Evolutionary conservation across 106 monocot species (phyloP).

Genomic region (Ottelia alismoides): DNA sequence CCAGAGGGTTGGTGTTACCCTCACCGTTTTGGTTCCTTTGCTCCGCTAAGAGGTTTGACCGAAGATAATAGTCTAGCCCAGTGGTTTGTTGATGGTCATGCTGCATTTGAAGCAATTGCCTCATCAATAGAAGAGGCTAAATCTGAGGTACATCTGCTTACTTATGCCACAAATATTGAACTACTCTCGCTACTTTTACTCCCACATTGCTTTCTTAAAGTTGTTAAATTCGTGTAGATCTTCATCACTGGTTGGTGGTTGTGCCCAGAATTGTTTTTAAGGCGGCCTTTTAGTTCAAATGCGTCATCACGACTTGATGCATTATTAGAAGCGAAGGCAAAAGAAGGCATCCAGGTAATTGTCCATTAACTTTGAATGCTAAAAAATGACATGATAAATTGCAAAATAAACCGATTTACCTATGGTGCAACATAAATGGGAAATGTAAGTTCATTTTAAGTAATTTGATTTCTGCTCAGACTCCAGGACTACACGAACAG

Average conservation of each 20-base stretch:
- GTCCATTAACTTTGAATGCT: background rate
- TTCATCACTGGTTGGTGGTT: conserved; percentile 98
- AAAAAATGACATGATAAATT: too few species aligned
- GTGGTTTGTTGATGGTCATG: conserved; percentile 95
- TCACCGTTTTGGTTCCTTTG: conserved; percentile 92
- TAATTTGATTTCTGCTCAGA: too few species aligned
- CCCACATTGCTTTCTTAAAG: background rate
- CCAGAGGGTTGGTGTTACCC: conserved; percentile 95
- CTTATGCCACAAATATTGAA: background rate
- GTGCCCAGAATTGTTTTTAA: conserved; percentile 86
- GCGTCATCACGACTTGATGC: conserved; percentile 69
- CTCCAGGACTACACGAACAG: too few species aligned
- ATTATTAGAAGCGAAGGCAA: conserved; percentile 81
- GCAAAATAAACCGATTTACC: too few species aligned
- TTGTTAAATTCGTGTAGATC: conserved; percentile 41
- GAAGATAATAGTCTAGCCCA: conserved; percentile 80
- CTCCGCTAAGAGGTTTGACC: conserved; percentile 75
- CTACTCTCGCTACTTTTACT: too few species aligned
- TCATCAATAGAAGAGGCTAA: conserved; percentile 90
- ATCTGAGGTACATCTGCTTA: conserved; percentile 53
- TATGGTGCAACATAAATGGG: too few species aligned
- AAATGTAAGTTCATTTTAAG: too few species aligned
- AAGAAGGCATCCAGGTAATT: conserved; percentile 90
- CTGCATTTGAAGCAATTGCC: conserved; percentile 94
- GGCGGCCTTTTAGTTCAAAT: conserved; percentile 69